Base-by-base conservation (phyloP, 1,139 yeast species). In the Magnusiomyces clavatus region DNA sequence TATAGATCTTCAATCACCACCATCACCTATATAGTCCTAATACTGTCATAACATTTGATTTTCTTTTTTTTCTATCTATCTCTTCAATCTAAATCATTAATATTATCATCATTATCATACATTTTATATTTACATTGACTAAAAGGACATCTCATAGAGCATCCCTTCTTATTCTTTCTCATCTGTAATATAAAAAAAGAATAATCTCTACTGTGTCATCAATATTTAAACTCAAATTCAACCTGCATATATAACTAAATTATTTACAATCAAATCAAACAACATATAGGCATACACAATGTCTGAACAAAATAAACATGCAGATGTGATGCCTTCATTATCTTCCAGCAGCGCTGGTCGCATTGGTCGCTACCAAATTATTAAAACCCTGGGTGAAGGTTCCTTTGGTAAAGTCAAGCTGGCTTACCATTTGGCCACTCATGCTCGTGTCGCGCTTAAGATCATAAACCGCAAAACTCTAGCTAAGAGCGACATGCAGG, bases 401-500 rank as follows among this genome's bases (percentile, higher is more conserved):
- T 90, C 97, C 0, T 92, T 92, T 66, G 98, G 98, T 62, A 92
- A 92, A 67, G 98, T 92, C 60, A 92, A 92, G 66, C 75, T 92
- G 63, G 98, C 98, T 1, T 90, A 88, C 66, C 97, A 92, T 68
- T 74, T 86, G 61, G 84, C 86, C 13, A 92, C 97, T 1, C 96
- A 96, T 38, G 96, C 92, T 64, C 78, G 84, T 59, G 98, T 92
- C 19, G 98, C 98, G 2, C 76, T 92, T 58, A 92, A 92, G 69
- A 92, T 92, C 68, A 92, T 92, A 72, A 89, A 92, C 69, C 76
- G 96, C 58, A 90, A 89, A 70, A 89, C 97, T 0, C 75, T 92
- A 65, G 96, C 97, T 51, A 92, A 92, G 66, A 81, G 90, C 6
- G 98, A 92, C 69, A 92, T 92, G 98, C 97, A 92, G 66, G 97